Base-by-base conservation (phyloP, 306 rosid genomes). In the Argentina anserina region DNA sequence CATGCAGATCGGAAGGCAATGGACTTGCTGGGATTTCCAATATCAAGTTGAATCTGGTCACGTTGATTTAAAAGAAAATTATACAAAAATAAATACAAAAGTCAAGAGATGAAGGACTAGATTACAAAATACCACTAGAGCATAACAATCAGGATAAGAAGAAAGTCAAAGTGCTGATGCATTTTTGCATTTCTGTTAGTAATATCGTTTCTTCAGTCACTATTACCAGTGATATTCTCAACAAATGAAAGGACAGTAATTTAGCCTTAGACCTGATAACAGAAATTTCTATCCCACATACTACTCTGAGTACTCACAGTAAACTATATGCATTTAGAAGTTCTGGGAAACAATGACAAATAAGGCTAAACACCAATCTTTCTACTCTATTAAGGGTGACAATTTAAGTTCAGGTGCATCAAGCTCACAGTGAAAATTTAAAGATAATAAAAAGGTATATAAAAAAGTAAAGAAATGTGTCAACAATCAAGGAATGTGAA, bases 41-140 rank as follows among this genome's bases (percentile, higher is more conserved):
- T 64, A 78, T 95, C 97, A 62, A 88, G 53, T 81, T 87, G 97
- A 64, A 88, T 83, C 99, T 94, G 87, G 69, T 69, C 81, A 70
- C 43, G 71, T 56, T 6, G 5, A 70, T 39, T 17, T 5, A 21
- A 61, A 3, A 61, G 23, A 43, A 29, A 46, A 17, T 17, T 33
- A 59, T 6, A 60, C 14, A 42, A 2, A 42, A 13, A 31, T 15
- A 29, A 29, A 15, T 55, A 55, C 61, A 23, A 5, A 31, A 79
- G 69, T 63, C 43, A 66, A 79, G 79, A 78, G 73, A 76, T 65
- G 37, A 75, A 66, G 66, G 53, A 41, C 28, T 40, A 46, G 33
- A 41, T 9, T 71, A 26, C 53, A 69, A 9, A 53, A 42, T 55
- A 25, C 18, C 39, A 55, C 49, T 25, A 26, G 42, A 50, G 49